Evolutionary conservation across 257 asterid genomes (phyloP), one percentile per base, ranked within the genome.

Genomic region (Paulownia fortunei): DNA sequence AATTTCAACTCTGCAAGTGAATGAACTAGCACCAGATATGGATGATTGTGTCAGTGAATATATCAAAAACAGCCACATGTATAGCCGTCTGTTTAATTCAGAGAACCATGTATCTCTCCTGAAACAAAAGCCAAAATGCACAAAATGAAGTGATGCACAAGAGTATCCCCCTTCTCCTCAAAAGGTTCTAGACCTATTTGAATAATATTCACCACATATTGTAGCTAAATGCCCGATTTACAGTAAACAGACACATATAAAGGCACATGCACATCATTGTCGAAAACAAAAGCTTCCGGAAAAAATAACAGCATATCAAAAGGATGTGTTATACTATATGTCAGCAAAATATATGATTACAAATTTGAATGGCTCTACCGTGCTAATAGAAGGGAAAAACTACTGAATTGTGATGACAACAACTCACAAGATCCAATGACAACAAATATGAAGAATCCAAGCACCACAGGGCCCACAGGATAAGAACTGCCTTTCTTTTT

Each of bases 391-490:
- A 61, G 7, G 1, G 12, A 2, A 8, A 36, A 8, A 21, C 56
- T 49, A 49, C 11, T 2, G 19, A n/a, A 11, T 5, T 19, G n/a
- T 37, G 42, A 27, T 67, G 64, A 39, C 1, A 7, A 52, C 34
- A 70, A 56, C 87, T 89, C 82, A 87, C 94, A 88, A 26, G 95
- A 90, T 71, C 90, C 94, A 56, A 88, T 77, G 84, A 89, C 91
- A 4, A 89, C 92, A 76, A 89, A 89, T 55, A 89, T 70, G 70
- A 90, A 86, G 86, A 90, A 88, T 0, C 91, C 95, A 60, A 90
- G 89, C 84, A 90, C 66, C 47, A 88, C 55, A 24, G 95, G 95
- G 39, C 95, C 95, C n/a, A 88, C 93, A 42, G 93, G 90, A 72
- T 88, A 88, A 77, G 80, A 77, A 78, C 67, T 83, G 39, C 89